phyloP scores from a whole-genome alignment of 345 rosid species.

The Eucalyptus tenuipes region DNA sequence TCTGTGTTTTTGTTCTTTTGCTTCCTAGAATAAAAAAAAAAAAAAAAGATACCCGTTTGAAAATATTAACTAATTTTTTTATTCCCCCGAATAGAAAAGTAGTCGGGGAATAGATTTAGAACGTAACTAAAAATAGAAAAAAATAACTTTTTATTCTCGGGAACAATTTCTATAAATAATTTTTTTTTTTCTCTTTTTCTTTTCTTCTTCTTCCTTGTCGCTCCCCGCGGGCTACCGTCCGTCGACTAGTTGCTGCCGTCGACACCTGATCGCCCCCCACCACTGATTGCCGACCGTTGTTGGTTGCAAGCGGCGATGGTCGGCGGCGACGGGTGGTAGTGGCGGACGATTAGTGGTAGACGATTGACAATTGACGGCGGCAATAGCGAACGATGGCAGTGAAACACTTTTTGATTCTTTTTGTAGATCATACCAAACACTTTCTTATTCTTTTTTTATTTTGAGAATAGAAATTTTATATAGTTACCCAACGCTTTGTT shows the following conservation, averaged over 20 bases:
- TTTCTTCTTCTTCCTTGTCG: too few relatives aligned
- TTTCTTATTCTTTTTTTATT: too few relatives aligned
- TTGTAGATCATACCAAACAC: too few relatives aligned
- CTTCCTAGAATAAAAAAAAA: too few relatives aligned
- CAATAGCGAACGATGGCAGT: rapidly evolving
- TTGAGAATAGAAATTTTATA: rapidly evolving
- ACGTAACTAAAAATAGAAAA: rapidly evolving
- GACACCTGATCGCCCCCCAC: rapidly evolving
- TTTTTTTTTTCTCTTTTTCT: rapidly evolving
- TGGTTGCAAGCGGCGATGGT: rapidly evolving
- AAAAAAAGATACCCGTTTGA: rapidly evolving
- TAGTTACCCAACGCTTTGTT: rapidly evolving
- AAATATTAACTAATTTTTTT: too few relatives aligned
- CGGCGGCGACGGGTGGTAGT: rapidly evolving
- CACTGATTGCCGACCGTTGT: rapidly evolving
- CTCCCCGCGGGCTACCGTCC: rapidly evolving
- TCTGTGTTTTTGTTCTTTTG: too few relatives aligned
- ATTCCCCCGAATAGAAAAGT: rapidly evolving
- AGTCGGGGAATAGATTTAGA: rapidly evolving
- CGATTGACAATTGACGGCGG: rapidly evolving
- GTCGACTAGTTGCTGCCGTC: rapidly evolving
- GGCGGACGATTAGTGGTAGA: rapidly evolving
- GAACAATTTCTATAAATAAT: too few relatives aligned
- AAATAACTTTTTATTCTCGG: rapidly evolving
- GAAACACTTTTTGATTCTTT: too few relatives aligned